Base-by-base conservation (phyloP, 2,329 filamentous ascomycete species). In the Colletotrichum horii region DNA sequence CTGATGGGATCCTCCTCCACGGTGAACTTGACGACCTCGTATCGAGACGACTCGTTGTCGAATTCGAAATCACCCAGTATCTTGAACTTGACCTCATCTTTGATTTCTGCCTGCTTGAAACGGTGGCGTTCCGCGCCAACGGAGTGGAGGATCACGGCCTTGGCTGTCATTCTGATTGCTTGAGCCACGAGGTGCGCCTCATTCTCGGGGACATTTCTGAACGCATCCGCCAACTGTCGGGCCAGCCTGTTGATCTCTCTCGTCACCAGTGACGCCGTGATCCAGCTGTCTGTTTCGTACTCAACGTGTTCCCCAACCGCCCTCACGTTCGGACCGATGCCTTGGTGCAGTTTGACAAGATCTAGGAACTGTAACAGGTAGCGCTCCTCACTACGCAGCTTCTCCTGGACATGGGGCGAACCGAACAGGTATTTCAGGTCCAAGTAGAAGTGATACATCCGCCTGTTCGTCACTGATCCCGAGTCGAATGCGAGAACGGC, bases 231-330 rank as follows among this genome's bases (percentile, higher is more conserved):
- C 74, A 98, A 94, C 80, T 97, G 94, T 77, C 96, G 91, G 81
- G 96, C 98, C 48, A 98, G 90, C 70, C 95, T 93, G 82, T 98
- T 98, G 83, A 99, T 96, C 83, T 99, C 96, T 66, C 96, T 91
- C 66, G 97, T 98, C 74, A 99, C 94, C 66, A 98, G 89, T 8
- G 96, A 98, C 5, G 97, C 96, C 74, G 95, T 97, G 69, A 99
- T 98, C 97, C 97, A 99, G 24, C 95, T 94, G 85, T 99, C 97
- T 3, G 96, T 97, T 84, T 99, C 97, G 82, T 98, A 99, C 83
- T 99, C 97, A 36, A 99, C 95, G 83, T 99, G 97, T 81, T 98
- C 97, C 19, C 96, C 96, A 26, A 98, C 92, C 4, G 96, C 97
- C 77, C 97, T 91, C 30, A 96, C 89, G 80, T 98, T 99, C 2